Evolutionary conservation across 768 basidiomycete species (phyloP).

Genomic region (Polyporus arcularius): DNA sequence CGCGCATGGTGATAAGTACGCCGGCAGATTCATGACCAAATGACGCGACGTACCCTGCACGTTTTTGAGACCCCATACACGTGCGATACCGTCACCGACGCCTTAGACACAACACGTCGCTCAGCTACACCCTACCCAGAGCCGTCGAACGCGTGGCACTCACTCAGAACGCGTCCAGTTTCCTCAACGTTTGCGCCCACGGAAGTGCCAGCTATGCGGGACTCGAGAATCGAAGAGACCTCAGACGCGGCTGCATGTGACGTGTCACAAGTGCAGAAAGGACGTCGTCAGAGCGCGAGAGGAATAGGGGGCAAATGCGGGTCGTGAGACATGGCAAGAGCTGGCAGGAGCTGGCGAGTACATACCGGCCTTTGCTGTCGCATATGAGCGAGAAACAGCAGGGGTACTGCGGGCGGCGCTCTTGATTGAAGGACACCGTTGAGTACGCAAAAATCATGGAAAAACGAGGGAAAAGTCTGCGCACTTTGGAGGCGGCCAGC

Average conservation of each 20-base stretch:
- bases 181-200: conserved; percentile 96
- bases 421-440: conserved; percentile 27
- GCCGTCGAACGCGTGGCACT: conserved; percentile 34
- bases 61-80: conserved; percentile 98
- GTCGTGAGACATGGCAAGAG: conserved; percentile 21
- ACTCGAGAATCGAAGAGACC: conserved; percentile 99
- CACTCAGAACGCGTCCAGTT: conserved; percentile 98
- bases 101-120: conserved; percentile 47
- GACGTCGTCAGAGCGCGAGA: conserved; percentile 16
- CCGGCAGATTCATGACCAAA: conserved; percentile 1
- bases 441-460: conserved; percentile 14
- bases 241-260: conserved; percentile 85
- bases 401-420: conserved; percentile 46
- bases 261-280: conserved; percentile 34
- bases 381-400: conserved; percentile 80
- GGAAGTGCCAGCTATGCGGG: conserved; percentile 91
- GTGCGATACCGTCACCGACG: conserved; percentile 99
- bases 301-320: conserved; percentile 5
- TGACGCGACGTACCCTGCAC: conserved; percentile 75
- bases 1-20: conserved; percentile 24
- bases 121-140: conserved; percentile 28
- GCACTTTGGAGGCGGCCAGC: conserved; percentile 69
- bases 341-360: conserved; percentile 2
- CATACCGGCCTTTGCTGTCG: conserved; percentile 97
- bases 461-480: conserved; percentile 23